Percentiles rank a stretch among this genome's conserved stretches.
These are phyloP conservation scores for Neurospora sp. DNA, from an alignment of 495 filamentous ascomycete genomes.

Conservation along the genomic window DNA sequence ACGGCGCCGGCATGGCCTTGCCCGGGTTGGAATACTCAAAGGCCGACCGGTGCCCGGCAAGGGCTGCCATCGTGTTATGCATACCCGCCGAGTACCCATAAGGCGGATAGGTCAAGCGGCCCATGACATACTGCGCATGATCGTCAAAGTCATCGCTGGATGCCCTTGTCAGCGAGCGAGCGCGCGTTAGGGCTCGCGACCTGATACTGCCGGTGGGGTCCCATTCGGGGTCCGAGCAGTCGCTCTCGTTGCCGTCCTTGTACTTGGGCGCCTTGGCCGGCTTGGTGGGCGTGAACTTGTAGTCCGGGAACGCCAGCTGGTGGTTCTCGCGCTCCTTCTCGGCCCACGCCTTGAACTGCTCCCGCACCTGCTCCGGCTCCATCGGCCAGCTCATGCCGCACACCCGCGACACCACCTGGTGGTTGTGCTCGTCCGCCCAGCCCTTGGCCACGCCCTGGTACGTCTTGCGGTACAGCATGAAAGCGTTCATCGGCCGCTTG, in stretches of 20 bases:
- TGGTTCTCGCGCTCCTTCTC: conserved; percentile 80
- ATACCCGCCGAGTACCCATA: conserved; percentile 16
- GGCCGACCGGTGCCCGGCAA: conserved; percentile 38
- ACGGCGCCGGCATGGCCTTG: conserved; percentile 43
- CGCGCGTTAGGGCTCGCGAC: conserved; percentile 12
- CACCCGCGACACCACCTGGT: conserved; percentile 81
- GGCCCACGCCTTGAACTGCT: conserved; percentile 74
- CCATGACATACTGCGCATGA: conserved; percentile 27
- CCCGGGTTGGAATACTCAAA: conserved; percentile 55
- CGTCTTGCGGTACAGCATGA: conserved; percentile 95
- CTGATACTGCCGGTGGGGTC: neutral
- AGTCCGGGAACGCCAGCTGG: conserved; percentile 74
- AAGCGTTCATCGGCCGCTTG: conserved; percentile 93
- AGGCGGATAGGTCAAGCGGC: conserved; percentile 17
- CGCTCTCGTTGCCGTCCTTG: conserved; percentile 30
- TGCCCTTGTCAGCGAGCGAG: conserved; percentile 20
- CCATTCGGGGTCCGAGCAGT: conserved; percentile 28
- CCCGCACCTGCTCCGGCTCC: conserved; percentile 59
- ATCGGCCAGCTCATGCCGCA: conserved; percentile 79
- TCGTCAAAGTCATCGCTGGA: conserved; percentile 17
- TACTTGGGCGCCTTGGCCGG: conserved; percentile 40
- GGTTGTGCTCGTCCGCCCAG: conserved; percentile 80
- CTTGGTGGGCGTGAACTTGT: conserved; percentile 91
- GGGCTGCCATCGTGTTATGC: conserved; percentile 23
- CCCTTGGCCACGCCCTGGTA: conserved; percentile 79